These are phyloP conservation scores for Alternaria brassicae DNA, from an alignment of 2,329 filamentous ascomycete genomes.

Conservation along the genomic window DNA sequence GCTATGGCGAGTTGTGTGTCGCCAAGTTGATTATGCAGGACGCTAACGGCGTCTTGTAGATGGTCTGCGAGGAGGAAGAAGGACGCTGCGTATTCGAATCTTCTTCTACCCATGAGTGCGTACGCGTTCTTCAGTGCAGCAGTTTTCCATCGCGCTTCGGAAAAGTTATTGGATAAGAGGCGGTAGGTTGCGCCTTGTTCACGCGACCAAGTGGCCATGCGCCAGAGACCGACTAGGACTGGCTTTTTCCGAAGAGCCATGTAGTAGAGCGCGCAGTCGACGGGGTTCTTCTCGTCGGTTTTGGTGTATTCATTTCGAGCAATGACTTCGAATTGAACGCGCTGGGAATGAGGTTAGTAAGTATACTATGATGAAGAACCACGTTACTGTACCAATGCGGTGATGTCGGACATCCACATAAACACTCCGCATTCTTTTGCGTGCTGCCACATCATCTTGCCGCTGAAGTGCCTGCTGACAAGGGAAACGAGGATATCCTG, in stretches of 20 bases:
- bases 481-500: conserved; percentile 91
- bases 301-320: conserved; percentile 94
- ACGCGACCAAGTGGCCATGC: conserved; percentile 87
- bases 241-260: conserved; percentile 89
- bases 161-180: conserved; percentile 89
- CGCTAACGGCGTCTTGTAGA: conserved; percentile 81
- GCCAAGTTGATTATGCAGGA: conserved; percentile 84
- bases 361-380: background rate
- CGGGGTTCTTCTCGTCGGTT: conserved; percentile 83
- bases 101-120: conserved; percentile 85
- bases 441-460: conserved; percentile 81
- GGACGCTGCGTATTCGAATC: conserved; percentile 93
- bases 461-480: conserved; percentile 79
- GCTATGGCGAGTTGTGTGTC: conserved; percentile 91
- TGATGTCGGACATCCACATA: conserved; percentile 87
- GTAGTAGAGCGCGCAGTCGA: conserved; percentile 91
- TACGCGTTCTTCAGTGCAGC: conserved; percentile 96
- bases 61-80: conserved; percentile 93
- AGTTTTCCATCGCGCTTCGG: conserved; percentile 84
- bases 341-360: conserved; percentile 53
- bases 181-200: conserved; percentile 83
- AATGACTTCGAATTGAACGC: conserved; percentile 83
- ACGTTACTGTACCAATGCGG: conserved; percentile 70
- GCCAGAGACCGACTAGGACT: conserved; percentile 89
- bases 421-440: conserved; percentile 89